Conservation (phyloP, 164 flowering plant species). For the Pachysandra terminalis region DNA sequence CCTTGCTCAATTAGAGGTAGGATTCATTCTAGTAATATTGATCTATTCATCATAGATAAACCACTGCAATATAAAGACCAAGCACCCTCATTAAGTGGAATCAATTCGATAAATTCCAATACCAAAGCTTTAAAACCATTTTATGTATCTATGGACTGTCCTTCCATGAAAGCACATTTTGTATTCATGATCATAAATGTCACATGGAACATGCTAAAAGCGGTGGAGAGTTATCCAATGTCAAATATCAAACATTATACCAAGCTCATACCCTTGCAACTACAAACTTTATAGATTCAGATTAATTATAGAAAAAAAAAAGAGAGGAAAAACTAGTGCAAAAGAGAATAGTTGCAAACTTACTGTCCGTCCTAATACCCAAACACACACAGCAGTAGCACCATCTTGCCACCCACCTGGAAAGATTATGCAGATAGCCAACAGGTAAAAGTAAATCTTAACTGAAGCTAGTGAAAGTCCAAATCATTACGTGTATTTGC, state of each 20-base stretch:
- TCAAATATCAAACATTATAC: not conserved
- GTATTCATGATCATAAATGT: not conserved
- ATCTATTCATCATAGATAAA: not conserved
- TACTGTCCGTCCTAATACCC: slow-evolving; percentile 78
- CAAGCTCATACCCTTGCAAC: not conserved
- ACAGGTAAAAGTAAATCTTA: not conserved
- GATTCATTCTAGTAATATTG: not conserved
- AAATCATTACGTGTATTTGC: not conserved
- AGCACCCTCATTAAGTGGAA: not conserved
- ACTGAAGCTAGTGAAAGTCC: slow-evolving; percentile 1
- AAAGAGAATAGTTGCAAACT: slow-evolving; percentile 24
- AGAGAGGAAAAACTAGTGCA: not conserved
- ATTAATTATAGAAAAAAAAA: not conserved
- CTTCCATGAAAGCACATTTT: not conserved
- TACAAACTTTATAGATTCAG: not conserved
- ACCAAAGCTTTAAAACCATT: not conserved
- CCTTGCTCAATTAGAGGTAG: not conserved
- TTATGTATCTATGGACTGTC: not conserved
- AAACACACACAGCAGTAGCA: slow-evolving; percentile 86
- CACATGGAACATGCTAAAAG: not conserved
- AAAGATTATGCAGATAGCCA: slow-evolving; percentile 15
- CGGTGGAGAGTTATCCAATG: not conserved
- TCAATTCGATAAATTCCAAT: not conserved
- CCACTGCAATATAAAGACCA: not conserved
- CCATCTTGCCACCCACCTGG: slow-evolving; percentile 95